Conservation (phyloP, 192 early-diverging fungal species). For the Coemansia sp. region DNA sequence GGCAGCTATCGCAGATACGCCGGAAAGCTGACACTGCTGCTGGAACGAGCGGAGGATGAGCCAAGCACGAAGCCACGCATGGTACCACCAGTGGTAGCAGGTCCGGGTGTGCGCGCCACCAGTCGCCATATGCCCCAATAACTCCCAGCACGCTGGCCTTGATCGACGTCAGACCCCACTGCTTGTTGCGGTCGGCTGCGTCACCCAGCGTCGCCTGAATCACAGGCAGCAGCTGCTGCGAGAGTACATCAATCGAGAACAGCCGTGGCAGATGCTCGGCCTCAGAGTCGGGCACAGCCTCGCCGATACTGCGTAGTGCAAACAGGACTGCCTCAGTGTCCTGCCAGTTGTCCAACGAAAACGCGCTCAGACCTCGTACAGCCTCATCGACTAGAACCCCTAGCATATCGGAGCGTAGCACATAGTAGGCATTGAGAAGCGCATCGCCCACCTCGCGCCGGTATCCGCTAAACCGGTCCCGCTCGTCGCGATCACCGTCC, state of each 20-base stretch:
- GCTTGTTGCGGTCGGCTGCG: slow-evolving; percentile 5
- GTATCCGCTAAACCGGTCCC: slow-evolving; percentile 61
- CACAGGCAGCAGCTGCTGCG: slow-evolving; percentile 35
- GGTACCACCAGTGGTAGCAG: slow-evolving; percentile 60
- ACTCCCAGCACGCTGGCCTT: slow-evolving; percentile 27
- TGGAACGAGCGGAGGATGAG: slow-evolving; percentile 56
- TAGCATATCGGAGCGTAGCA: slow-evolving; percentile 60
- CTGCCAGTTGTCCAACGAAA: slow-evolving; percentile 31
- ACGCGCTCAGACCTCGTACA: slow-evolving; percentile 14
- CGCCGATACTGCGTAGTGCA: slow-evolving; percentile 63
- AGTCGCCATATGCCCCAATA: slow-evolving; percentile 65
- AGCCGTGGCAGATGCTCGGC: slow-evolving; percentile 57
- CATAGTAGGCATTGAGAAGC: slow-evolving; percentile 66
- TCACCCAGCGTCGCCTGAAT: slow-evolving; percentile 29
- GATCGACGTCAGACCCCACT: slow-evolving; percentile 29
- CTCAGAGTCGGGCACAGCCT: slow-evolving; percentile 59
- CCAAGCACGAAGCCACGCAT: slow-evolving; percentile 62
- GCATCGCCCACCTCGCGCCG: slow-evolving; percentile 75
- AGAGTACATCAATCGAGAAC: slow-evolving; percentile 57
- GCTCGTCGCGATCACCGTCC: slow-evolving; percentile 57
- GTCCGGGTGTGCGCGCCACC: slow-evolving; percentile 63
- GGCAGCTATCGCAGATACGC: slow-evolving; percentile 69
- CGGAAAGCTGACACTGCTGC: slow-evolving; percentile 66
- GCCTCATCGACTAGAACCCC: slow-evolving; percentile 41
- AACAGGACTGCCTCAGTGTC: slow-evolving; percentile 63